Evolutionary conservation across 106 monocot genomes (phyloP), one percentile per base, ranked within the genome.

Genomic region (Hemerocallis citrina): DNA sequence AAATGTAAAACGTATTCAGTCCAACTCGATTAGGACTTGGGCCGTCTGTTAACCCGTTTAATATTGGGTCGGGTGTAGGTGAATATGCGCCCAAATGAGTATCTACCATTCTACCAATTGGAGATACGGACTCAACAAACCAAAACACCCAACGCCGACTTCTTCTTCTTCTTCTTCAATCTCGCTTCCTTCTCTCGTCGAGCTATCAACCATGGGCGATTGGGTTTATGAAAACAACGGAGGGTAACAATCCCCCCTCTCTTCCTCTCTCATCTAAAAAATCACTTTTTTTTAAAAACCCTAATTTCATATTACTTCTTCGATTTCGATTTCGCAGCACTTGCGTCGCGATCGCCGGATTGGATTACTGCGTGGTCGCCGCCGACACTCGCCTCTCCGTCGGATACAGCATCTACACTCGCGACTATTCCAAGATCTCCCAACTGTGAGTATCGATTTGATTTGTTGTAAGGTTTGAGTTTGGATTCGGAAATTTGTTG

Each of bases 361-460:
- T 64, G 21, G 95, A 90, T 52, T 95, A 95, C 78, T 95, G 95
- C 74, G 95, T 95, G 23, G 73, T 90, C 34, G 95, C 95, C 14
- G 95, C 89, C 28, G 95, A 95, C 63, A 95, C 86, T 5, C 64
- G 95, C 67, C 75, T 95, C 63, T 95, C 95, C 30, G 75, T 83
- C 6, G 95, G 95, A 16, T 95, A 90, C 74, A 90, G 75, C 70
- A 95, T 95, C 62, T 76, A 84, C 75, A 90, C 95, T 48, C 85
- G 95, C 43, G 85, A 95, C 39, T 83, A 90, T 78, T 95, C 95
- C 74, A 95, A 95, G 83, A 95, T 95, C 86, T 90, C 72, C 75
- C 59, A 80, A 41, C 69, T 95, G 95, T 95, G 68, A 55, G 70
- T 11, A 38, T 38, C n/a, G n/a, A n/a, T n/a, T n/a, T n/a, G n/a